A percentile compares a stretch with the other conserved stretches of the same genome.
Evolutionary conservation across 345 rosid genomes (phyloP).

Genomic region (Bruguiera parviflora): DNA sequence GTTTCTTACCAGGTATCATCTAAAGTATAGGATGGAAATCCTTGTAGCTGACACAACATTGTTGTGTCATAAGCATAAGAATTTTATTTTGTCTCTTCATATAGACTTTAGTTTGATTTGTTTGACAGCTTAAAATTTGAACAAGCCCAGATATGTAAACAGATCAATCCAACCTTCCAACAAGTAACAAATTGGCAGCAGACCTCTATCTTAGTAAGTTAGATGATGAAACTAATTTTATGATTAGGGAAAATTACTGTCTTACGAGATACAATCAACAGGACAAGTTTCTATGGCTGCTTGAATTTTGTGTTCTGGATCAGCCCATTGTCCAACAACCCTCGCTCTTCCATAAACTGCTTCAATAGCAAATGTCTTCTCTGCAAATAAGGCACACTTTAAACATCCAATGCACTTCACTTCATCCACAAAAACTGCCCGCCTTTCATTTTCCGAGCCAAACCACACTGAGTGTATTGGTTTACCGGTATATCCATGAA

Average conservation of each 20-base stretch:
- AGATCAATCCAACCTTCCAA: background rate
- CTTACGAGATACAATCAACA: constrained; percentile 84
- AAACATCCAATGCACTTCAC: constrained; percentile 90
- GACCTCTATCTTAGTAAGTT: background rate
- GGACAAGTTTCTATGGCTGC: constrained; percentile 82
- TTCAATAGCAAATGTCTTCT: constrained; percentile 81
- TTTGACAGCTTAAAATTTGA: background rate
- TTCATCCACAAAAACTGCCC: constrained; percentile 91
- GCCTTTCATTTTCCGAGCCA: constrained; percentile 64
- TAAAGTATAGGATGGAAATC: too few species aligned
- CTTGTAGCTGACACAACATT: too few species aligned
- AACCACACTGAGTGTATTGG: constrained; percentile 75
- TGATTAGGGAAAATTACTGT: background rate
- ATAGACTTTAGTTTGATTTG: background rate
- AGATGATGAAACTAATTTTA: background rate
- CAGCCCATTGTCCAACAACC: constrained; percentile 96
- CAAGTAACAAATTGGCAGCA: background rate
- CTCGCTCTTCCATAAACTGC: constrained; percentile 75
- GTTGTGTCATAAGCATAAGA: background rate
- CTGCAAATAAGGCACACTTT: constrained; percentile 80
- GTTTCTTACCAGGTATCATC: too few species aligned
- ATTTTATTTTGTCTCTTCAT: background rate
- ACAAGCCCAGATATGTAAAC: background rate
- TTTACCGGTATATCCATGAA: constrained; percentile 71
- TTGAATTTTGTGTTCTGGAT: constrained; percentile 63